Evolutionary conservation across 1,284 basidiomycete genomes (phyloP).

Genomic region (Coriolopsis trogii): DNA sequence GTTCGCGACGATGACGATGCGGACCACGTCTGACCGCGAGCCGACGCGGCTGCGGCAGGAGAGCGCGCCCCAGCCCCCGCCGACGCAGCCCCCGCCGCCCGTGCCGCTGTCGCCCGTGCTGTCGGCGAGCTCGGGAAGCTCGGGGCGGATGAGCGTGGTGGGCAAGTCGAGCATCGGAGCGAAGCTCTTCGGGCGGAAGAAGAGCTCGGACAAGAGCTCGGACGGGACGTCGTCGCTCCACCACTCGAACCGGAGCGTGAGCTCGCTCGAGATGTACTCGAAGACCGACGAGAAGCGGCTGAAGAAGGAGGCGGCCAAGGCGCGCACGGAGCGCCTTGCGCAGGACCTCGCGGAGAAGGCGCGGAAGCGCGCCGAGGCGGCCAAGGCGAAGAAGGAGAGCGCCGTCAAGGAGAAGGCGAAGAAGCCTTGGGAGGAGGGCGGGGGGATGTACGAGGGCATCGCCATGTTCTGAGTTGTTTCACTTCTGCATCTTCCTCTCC

Average conservation of each 20-base stretch:
- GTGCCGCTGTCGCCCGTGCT: slow-evolving; percentile 4
- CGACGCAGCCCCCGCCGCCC: no score
- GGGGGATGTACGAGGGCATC: slow-evolving; percentile 23
- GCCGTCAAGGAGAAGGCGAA: slow-evolving; percentile 6
- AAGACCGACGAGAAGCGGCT: slow-evolving; percentile 49
- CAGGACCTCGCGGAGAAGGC: slow-evolving; percentile 34
- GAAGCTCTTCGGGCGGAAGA: slow-evolving; percentile 19
- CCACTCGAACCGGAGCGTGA: slow-evolving; percentile 11
- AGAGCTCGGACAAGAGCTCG: slow-evolving; percentile 13
- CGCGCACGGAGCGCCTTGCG: slow-evolving; percentile 44
- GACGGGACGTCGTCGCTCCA: slow-evolving; percentile 3
- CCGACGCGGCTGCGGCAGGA: background rate
- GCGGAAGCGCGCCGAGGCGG: slow-evolving; percentile 17
- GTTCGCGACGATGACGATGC: background rate
- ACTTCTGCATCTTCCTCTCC: background rate
- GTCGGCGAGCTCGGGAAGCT: slow-evolving; percentile 2
- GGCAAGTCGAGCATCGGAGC: background rate
- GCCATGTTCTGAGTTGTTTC: slow-evolving; percentile 15
- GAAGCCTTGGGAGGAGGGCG: slow-evolving; percentile 21
- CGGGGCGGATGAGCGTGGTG: background rate
- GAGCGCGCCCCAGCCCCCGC: background rate
- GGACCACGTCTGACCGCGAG: background rate
- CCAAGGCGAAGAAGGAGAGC: slow-evolving; percentile 13
- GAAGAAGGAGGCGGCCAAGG: slow-evolving; percentile 48
- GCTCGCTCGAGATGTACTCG: slow-evolving; percentile 26